Base-by-base conservation (phyloP, 2,329 filamentous ascomycete species). In the Penicillium thymicola region DNA sequence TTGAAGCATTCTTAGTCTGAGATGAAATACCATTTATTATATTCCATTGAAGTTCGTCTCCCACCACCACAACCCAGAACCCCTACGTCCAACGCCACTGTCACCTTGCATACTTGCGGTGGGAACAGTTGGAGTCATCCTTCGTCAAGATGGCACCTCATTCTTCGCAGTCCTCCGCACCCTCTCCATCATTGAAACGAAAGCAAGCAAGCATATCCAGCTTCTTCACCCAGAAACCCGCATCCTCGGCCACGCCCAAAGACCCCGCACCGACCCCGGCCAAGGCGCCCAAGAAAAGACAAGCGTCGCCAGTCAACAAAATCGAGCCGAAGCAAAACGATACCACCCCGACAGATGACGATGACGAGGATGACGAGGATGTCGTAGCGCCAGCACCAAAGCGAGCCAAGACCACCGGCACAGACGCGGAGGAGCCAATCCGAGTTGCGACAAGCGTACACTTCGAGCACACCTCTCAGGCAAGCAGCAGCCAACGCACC, bases 151-250 rank as follows among this genome's bases (percentile, higher is more conserved):
- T 75, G 72, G 65, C 72, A 45, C 60, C 68, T 28, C 64, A 65
- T 40, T 71, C 72, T 44, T 74, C 73, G 11, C 70, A 70, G 58
- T 60, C 67, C 14, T 68, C 72, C 3, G 64, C 70, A 14, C 67
- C 71, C 21, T 70, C 71, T 25, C 67, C 70, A 34, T 69, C 62
- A 23, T 51, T 73, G 10, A 76, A 76, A 53, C 68, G 72, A 42
- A 76, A 76, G 56, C 74, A 97, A 70, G 84, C 88, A 63, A 90
- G 90, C 0, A 87, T 97, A 59, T 94, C 90, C 3, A 92, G 86
- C 69, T 96, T 96, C 76, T 96, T 96, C 71, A 83, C 85, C 0
- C 85, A 85, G 14, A 87, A 82, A 57, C 59, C 75, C 1, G 63
- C 70, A 2, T 52, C 63, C n/a, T 60, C 64, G 30, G 23, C 53